Conservation (phyloP, 768 basidiomycete species). For the Fistulinella prunicolor region DNA sequence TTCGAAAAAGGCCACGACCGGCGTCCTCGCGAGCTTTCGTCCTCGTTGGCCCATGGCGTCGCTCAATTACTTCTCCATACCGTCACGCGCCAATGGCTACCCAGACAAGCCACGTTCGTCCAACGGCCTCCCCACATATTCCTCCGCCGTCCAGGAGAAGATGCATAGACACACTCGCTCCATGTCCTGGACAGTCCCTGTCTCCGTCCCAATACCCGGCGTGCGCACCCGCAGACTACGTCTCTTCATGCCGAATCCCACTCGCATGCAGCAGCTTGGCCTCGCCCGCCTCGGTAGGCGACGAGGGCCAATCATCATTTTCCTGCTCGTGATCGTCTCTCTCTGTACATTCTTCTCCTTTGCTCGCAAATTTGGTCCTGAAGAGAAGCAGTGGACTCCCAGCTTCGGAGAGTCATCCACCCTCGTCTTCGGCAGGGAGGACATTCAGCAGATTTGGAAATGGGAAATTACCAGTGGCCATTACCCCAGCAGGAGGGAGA, state of each 20-base stretch:
- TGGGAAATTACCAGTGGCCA: constrained; percentile 96
- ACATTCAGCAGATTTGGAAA: constrained; percentile 88
- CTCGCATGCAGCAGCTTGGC: constrained; percentile 55
- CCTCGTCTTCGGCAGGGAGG: constrained; percentile 70
- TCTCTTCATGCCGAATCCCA: constrained; percentile 58
- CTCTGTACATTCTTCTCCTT: constrained; percentile 60
- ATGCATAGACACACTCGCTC: constrained; percentile 44
- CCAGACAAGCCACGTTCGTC: constrained; percentile 41
- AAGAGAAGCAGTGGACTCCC: constrained; percentile 62
- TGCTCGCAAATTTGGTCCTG: constrained; percentile 56
- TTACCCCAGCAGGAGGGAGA: constrained; percentile 77
- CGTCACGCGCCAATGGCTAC: constrained; percentile 46
- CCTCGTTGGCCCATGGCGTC: constrained; percentile 39
- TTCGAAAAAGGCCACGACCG: no score
- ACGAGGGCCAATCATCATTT: constrained; percentile 53
- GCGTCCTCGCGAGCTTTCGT: constrained; percentile 18
- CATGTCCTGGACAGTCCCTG: constrained; percentile 55
- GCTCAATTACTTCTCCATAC: constrained; percentile 45
- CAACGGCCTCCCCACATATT: constrained; percentile 46
- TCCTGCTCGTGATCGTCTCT: constrained; percentile 43
- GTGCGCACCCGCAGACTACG: constrained; percentile 53
- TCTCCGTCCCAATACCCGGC: constrained; percentile 61
- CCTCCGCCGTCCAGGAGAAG: constrained; percentile 67
- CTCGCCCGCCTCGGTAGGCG: constrained; percentile 56
- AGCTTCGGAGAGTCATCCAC: constrained; percentile 63